Evolutionary conservation across 371 early-diverging fungal species (phyloP).

Genomic region (Umbelopsis sp.): DNA sequence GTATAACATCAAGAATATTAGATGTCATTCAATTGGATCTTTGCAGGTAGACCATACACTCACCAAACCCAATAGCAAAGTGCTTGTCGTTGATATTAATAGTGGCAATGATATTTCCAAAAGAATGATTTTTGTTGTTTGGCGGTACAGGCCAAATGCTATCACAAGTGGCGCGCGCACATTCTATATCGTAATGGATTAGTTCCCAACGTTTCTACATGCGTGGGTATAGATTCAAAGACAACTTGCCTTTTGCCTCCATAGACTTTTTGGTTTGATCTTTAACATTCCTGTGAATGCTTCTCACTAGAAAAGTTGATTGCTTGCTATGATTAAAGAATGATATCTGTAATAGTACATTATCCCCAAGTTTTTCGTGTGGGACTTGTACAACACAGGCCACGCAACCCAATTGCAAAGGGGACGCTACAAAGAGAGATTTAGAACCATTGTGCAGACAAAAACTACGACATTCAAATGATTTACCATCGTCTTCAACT

Average conservation of each 20-base stretch:
- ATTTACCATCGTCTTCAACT: slow-evolving; percentile 26
- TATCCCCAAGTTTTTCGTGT: neutral
- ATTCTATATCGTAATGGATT: neutral
- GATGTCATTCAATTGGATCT: no score
- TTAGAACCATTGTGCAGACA: neutral
- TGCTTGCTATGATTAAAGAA: neutral
- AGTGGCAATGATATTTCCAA: slow-evolving; percentile 50
- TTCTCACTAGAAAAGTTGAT: neutral
- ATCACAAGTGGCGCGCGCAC: slow-evolving; percentile 25
- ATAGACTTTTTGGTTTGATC: neutral
- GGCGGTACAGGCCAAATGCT: slow-evolving; percentile 39
- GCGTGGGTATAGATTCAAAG: neutral
- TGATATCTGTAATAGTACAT: neutral
- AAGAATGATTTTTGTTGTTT: slow-evolving; percentile 27
- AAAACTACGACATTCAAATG: neutral
- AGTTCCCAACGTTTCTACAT: neutral
- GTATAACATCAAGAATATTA: neutral
- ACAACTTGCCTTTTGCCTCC: neutral
- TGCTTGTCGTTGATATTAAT: slow-evolving; percentile 53
- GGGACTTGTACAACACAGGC: neutral
- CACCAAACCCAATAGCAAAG: slow-evolving; percentile 64
- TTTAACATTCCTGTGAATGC: neutral
- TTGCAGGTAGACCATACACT: neutral
- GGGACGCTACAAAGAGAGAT: neutral
- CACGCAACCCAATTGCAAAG: neutral